These are phyloP conservation scores for Silene latifolia DNA, from an alignment of 148 eudicot genomes.

Conservation along the genomic window DNA sequence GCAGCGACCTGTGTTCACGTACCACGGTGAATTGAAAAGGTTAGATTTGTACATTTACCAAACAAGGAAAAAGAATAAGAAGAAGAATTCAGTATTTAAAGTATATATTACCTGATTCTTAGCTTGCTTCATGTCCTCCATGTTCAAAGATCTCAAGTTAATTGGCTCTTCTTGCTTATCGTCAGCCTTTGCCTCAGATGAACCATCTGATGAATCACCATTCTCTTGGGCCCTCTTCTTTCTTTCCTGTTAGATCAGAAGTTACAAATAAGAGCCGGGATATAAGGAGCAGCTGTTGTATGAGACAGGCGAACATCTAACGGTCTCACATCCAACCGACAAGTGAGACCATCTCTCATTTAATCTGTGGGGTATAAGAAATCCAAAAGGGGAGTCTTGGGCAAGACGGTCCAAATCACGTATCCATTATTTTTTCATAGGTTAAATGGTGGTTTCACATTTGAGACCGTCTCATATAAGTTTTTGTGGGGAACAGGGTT, in stretches of 20 bases:
- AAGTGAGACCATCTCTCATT: too few relatives aligned
- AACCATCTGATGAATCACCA: slow-evolving; percentile 32
- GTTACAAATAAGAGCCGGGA: neutral
- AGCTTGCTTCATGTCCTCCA: slow-evolving; percentile 94
- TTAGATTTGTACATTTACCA: neutral
- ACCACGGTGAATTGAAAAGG: neutral
- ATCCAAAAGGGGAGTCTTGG: too few relatives aligned
- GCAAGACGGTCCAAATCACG: too few relatives aligned
- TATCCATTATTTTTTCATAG: neutral
- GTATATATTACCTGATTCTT: slow-evolving; percentile 69
- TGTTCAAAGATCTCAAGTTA: slow-evolving; percentile 66
- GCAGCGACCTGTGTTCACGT: slow-evolving; percentile 70
- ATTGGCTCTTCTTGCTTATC: slow-evolving; percentile 54
- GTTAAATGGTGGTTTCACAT: neutral
- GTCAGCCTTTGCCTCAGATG: slow-evolving; percentile 44
- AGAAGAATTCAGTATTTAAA: too few relatives aligned
- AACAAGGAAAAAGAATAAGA: too few relatives aligned
- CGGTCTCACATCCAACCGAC: too few relatives aligned
- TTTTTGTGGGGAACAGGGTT: neutral
- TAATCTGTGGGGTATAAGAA: too few relatives aligned
- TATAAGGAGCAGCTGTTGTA: too few relatives aligned
- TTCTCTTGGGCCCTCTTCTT: slow-evolving; percentile 57
- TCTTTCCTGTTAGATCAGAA: slow-evolving; percentile 42
- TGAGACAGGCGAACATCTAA: too few relatives aligned
- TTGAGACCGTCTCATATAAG: neutral